A percentile compares a stretch with the other conserved stretches of the same genome.
These are phyloP conservation scores for Penicillium nordicum DNA, from an alignment of 2,329 filamentous ascomycete genomes.

Conservation along the genomic window DNA sequence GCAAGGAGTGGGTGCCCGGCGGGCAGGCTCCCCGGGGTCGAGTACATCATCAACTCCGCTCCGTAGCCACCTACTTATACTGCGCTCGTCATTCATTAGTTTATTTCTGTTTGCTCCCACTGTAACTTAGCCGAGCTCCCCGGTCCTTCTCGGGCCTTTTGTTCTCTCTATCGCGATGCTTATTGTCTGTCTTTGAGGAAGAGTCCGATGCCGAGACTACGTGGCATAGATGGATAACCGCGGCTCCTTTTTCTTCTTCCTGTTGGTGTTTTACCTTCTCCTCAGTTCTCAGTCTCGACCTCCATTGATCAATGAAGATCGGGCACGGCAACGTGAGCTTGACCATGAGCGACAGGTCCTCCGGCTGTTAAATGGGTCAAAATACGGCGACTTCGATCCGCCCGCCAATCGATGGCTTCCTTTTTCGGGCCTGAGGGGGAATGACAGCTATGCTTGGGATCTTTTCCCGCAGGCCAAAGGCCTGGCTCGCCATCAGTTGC, in stretches of 20 bases:
- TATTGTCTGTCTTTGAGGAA: constrained; percentile 19
- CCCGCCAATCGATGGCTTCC: constrained; percentile 56
- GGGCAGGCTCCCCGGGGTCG: constrained; percentile 17
- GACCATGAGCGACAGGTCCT: constrained; percentile 51
- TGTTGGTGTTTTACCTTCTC: constrained; percentile 54
- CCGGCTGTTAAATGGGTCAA: constrained; percentile 48
- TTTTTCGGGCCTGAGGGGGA: constrained; percentile 70
- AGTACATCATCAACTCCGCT: constrained; percentile 25
- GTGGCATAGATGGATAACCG: constrained; percentile 45
- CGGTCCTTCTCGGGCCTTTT: not conserved
- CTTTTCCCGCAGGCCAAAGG: constrained; percentile 65
- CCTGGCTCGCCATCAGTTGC: constrained; percentile 58
- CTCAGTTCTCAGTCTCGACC: constrained; percentile 48
- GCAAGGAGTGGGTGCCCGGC: constrained; percentile 21
- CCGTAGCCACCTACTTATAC: constrained; percentile 7
- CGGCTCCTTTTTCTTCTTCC: constrained; percentile 49
- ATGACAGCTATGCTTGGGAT: constrained; percentile 76
- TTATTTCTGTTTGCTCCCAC: not conserved
- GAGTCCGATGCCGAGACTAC: constrained; percentile 24
- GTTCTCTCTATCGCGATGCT: constrained; percentile 25
- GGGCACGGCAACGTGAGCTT: constrained; percentile 49
- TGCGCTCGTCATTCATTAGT: constrained; percentile 26
- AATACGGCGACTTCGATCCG: constrained; percentile 52
- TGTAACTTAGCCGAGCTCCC: constrained; percentile 5
- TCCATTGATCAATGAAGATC: constrained; percentile 39